Percentiles rank a stretch among this genome's conserved stretches.
Conservation (phyloP, 2,329 filamentous ascomycete genomes). For the Pyricularia pennisetigena region DNA sequence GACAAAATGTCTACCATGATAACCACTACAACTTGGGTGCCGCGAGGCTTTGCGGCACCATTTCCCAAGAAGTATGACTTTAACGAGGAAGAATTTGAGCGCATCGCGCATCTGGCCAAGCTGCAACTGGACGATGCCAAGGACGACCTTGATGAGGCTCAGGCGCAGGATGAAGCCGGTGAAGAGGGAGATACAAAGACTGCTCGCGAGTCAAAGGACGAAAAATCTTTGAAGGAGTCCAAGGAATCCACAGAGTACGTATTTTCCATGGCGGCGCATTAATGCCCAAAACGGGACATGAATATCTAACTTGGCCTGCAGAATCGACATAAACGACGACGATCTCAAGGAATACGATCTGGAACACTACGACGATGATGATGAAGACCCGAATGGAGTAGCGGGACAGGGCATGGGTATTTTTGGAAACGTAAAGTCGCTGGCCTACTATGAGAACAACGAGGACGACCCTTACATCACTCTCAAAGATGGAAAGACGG, state of each 20-base stretch:
- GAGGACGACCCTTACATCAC: slow-evolving; percentile 97
- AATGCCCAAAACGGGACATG: not conserved
- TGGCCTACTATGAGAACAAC: slow-evolving; percentile 90
- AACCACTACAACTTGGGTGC: slow-evolving; percentile 66
- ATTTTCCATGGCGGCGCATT: not conserved
- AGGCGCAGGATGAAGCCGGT: slow-evolving; percentile 19
- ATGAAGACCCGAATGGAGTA: slow-evolving; percentile 49
- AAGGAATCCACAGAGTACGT: slow-evolving; percentile 28
- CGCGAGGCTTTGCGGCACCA: slow-evolving; percentile 64
- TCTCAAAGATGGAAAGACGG: slow-evolving; percentile 55
- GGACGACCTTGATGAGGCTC: slow-evolving; percentile 69
- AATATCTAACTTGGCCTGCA: slow-evolving; percentile 15
- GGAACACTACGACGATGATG: slow-evolving; percentile 88
- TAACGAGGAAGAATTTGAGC: slow-evolving; percentile 64
- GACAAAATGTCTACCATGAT: slow-evolving; percentile 53
- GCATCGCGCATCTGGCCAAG: slow-evolving; percentile 65
- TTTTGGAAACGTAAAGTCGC: slow-evolving; percentile 89
- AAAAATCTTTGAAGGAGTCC: slow-evolving; percentile 17
- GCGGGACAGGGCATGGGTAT: slow-evolving; percentile 69
- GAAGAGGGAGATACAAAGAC: slow-evolving; percentile 16
- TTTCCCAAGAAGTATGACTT: slow-evolving; percentile 68
- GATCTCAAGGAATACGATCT: slow-evolving; percentile 94
- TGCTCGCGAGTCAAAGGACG: slow-evolving; percentile 13
- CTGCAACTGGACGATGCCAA: slow-evolving; percentile 86
- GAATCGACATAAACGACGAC: slow-evolving; percentile 56